These are phyloP conservation scores for Diplodia intermedia DNA, from an alignment of 2,329 filamentous ascomycete species.

Conservation along the genomic window DNA sequence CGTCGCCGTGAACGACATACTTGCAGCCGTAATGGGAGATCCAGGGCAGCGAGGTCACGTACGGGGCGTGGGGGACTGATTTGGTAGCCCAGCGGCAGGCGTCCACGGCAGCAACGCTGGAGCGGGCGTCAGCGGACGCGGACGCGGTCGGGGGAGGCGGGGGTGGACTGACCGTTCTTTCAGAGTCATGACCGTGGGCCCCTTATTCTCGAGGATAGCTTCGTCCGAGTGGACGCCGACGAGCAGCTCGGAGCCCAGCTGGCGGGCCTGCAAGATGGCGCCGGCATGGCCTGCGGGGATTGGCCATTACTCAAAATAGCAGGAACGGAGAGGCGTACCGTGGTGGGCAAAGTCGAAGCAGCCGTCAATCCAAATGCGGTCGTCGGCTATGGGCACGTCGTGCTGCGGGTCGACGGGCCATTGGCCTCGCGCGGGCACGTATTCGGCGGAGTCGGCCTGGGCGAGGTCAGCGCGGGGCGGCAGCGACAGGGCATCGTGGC, in stretches of 20 bases:
- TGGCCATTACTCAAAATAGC: slow-evolving; percentile 12
- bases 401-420: slow-evolving; percentile 72
- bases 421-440: slow-evolving; percentile 60
- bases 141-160: slow-evolving; percentile 32
- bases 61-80: slow-evolving; percentile 84
- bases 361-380: slow-evolving; percentile 95
- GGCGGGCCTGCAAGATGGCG: slow-evolving; percentile 93
- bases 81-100: slow-evolving; percentile 94
- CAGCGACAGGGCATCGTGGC: not conserved
- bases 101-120: slow-evolving; percentile 83
- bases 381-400: slow-evolving; percentile 63
- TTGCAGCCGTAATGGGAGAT: slow-evolving; percentile 94
- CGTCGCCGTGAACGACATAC: slow-evolving; percentile 95
- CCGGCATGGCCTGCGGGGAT: slow-evolving; percentile 79
- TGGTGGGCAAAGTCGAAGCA: slow-evolving; percentile 99
- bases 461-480: slow-evolving; percentile 12
- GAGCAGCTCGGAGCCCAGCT: slow-evolving; percentile 84
- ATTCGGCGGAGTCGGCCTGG: slow-evolving; percentile 40
- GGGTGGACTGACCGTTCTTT: slow-evolving; percentile 72
- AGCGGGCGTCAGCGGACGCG: slow-evolving; percentile 35
- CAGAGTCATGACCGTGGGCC: slow-evolving; percentile 95
- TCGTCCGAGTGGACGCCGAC: slow-evolving; percentile 97
- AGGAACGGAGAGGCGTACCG: slow-evolving; percentile 59
- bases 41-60: slow-evolving; percentile 92
- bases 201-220: slow-evolving; percentile 94